Base-by-base conservation (phyloP, 2,329 filamentous ascomycete species). In the Nemania sp. region DNA sequence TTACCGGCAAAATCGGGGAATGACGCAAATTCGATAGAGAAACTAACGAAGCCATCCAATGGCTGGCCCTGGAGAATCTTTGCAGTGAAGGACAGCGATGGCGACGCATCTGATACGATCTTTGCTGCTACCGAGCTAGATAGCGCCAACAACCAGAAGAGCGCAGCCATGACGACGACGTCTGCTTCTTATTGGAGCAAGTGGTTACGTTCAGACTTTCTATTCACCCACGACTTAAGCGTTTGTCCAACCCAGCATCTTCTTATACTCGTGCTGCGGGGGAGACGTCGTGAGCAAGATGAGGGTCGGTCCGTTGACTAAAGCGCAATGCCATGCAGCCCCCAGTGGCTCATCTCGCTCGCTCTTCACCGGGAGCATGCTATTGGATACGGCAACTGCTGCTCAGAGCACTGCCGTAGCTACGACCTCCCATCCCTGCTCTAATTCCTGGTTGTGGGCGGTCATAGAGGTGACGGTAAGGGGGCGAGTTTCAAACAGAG, bases 21-120 rank as follows among this genome's bases (percentile, higher is more conserved):
- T 12, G 75, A 77, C 2, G 75, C 69, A 58, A 78, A 76, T 57
- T 77, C 76, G 45, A 78, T 77, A 4, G 74, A 77, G 62, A 73
- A 77, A 68, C 75, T 77, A 54, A 77, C 71, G 53, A 76, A 78
- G 2, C 74, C 72, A n/a, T 77, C 75, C n/a, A 77, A 68, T 2
- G 76, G 73, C 4, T 72, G 60, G 20, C 67, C 72, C 10, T 67
- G 63, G 43, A 59, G 64, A 49, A 62, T 40, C 1, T 60, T 53
- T 17, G 54, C 60, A 13, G 59, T 25, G 39, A 59, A 54, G 17
- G 48, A 39, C 15, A 42, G 35, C 2, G 54, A 10, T 2, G 43
- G 20, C 12, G 57, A 40, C 15, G 49, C 45, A 54, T 57, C 47
- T 2, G 52, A 54, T 34, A 63, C 42, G 20, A 64, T 57, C 11